These are phyloP conservation scores for Blastobotrys arbuscula DNA, from an alignment of 1,139 yeast species.

Conservation along the genomic window DNA sequence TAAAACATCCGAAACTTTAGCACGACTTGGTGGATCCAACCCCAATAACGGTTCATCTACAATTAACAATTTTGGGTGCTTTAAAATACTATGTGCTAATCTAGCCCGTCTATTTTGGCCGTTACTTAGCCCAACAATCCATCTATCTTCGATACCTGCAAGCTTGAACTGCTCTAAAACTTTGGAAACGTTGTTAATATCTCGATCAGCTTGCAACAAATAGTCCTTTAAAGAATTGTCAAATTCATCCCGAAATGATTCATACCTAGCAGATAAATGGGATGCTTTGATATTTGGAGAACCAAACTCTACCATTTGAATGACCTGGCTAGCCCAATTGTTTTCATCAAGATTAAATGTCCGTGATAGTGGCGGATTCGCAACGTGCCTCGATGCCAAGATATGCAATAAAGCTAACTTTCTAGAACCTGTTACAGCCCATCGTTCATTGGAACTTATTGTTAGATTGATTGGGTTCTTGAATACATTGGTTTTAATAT, in stretches of 20 bases:
- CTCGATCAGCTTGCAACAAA: conserved; percentile 38
- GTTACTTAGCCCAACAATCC: conserved; percentile 85
- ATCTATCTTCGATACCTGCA: conserved; percentile 53
- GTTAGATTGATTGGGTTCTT: conserved; percentile 29
- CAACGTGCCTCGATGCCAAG: conserved; percentile 43
- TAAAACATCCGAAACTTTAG: conserved; percentile 51
- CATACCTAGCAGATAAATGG: conserved; percentile 85
- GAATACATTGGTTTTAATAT: conserved; percentile 18
- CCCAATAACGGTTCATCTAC: conserved; percentile 92
- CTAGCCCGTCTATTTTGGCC: conserved; percentile 92
- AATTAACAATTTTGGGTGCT: conserved; percentile 58
- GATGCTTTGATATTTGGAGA: conserved; percentile 52
- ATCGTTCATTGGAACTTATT: conserved; percentile 36
- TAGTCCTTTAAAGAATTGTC: conserved; percentile 69
- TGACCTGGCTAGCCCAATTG: conserved; percentile 44
- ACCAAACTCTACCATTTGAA: conserved; percentile 62
- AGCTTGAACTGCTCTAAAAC: conserved; percentile 52
- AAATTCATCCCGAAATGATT: conserved; percentile 73
- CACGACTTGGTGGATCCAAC: conserved; percentile 69
- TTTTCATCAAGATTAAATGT: conserved; percentile 41
- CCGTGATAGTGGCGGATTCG: conserved; percentile 51
- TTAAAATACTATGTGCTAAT: conserved; percentile 66
- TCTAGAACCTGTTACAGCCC: conserved; percentile 49
- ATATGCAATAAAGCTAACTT: conserved; percentile 42
- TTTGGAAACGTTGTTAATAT: conserved; percentile 34